Base-by-base conservation (phyloP, 768 basidiomycete species). In the Boletus speciosus region DNA sequence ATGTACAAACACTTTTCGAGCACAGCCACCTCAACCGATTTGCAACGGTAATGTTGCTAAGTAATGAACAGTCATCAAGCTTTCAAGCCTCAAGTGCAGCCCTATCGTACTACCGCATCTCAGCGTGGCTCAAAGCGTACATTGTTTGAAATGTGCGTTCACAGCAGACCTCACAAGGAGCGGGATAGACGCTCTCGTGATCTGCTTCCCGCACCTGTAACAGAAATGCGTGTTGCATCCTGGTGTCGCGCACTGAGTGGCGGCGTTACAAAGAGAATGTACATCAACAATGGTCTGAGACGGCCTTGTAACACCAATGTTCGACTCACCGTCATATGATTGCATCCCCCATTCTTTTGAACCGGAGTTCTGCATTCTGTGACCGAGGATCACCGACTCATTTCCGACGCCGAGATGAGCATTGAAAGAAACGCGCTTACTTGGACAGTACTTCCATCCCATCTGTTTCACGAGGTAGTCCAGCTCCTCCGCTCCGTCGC, bases 371-470 rank as follows among this genome's bases (percentile, higher is more conserved):
- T 62, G 53, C 78, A 78, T 29, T 72, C 77, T 76, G 56, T 2
- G 31, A 32, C 16, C 3, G 19, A 38, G 15, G 7, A 35, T 51
- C 12, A 46, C 16, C 23, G 19, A 61, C 37, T 34, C 23, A 39
- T 25, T 25, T 40, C 21, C 16, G 16, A 44, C 31, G 5, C 38
- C 7, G 8, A 15, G 10, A 8, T 23, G 23, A 35, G 12, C 2
- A 12, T 19, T 19, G 19, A 19, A 35, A 29, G 4, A 14, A 51
- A 25, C 42, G 15, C 12, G 53, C 74, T 59, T 61, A 73, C 85
- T 81, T 54, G 85, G 80, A 63, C 85, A 86, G 52, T 77, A 74
- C 55, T 80, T 84, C 85, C 84, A 86, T 6, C 84, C 84, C 51
- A 74, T 70, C 47, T 72, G 62, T 35, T 60, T 64, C 74, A 84